Percentiles rank a stretch among this genome's conserved stretches.
Conservation (phyloP, 1,139 yeast genomes). For the Hemisphaericaspora subhashii region DNA sequence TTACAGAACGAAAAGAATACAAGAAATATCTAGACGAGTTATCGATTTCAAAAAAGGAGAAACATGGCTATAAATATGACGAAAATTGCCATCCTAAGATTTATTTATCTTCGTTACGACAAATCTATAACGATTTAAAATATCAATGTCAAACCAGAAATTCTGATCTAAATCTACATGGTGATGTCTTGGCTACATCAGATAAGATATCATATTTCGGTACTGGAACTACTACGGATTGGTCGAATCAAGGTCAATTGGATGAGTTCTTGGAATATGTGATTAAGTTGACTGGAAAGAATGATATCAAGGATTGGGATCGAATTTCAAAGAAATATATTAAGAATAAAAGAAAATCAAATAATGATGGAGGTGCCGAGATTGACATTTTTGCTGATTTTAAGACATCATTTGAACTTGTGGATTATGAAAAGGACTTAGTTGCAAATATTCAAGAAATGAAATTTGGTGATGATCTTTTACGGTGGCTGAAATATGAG, state of each 20-base stretch:
- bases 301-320: conserved; percentile 12
- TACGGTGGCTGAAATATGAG: conserved; percentile 20
- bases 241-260: conserved; percentile 36
- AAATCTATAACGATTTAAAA: conserved; percentile 61
- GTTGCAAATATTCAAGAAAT: conserved; percentile 10
- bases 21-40: conserved; percentile 7
- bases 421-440: conserved; percentile 21
- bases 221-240: conserved; percentile 21
- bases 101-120: conserved; percentile 57
- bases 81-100: conserved; percentile 19
- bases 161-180: conserved; percentile 14
- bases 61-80: conserved; percentile 16
- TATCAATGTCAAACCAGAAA: conserved; percentile 50
- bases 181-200: conserved; percentile 19
- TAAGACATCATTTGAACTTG: conserved; percentile 32
- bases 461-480: conserved; percentile 19
- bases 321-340: conserved; percentile 16
- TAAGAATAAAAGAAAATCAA: conserved; percentile 3
- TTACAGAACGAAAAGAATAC: conserved; percentile 30
- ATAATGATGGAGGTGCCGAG: not conserved
- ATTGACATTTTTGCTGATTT: conserved; percentile 13
- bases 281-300: conserved; percentile 24
- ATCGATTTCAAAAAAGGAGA: not conserved
- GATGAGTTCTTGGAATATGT: conserved; percentile 33
- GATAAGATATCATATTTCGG: conserved; percentile 15